These are phyloP conservation scores for Vitellaria paradoxa DNA, from an alignment of 179 eudicot species.

Conservation along the genomic window DNA sequence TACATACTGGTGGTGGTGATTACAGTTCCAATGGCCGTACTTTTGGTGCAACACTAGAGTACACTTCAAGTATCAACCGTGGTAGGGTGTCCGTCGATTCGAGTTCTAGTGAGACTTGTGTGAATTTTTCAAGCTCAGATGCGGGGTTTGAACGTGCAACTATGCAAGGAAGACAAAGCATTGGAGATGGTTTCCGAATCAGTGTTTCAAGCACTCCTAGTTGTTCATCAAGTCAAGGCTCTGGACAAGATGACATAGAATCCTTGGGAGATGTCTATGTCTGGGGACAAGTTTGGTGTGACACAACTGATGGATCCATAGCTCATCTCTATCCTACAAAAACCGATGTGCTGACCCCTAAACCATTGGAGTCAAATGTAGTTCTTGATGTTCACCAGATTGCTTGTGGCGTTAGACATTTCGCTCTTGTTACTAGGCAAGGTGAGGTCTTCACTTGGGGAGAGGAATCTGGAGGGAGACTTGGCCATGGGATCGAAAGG, in stretches of 20 bases:
- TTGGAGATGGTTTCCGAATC: conserved; percentile 74
- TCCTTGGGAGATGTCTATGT: conserved; percentile 61
- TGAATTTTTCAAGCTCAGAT: conserved; percentile 47
- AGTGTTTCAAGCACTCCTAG: conserved; percentile 63
- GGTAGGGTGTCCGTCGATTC: conserved; percentile 52
- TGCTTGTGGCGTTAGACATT: conserved; percentile 84
- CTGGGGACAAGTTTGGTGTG: conserved; percentile 92
- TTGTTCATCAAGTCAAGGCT: conserved; percentile 45
- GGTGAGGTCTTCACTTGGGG: conserved; percentile 98
- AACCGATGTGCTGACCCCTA: conserved; percentile 59
- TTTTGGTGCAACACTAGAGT: conserved; percentile 46
- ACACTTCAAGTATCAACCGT: conserved; percentile 38
- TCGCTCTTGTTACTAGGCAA: conserved; percentile 84
- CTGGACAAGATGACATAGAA: conserved; percentile 58
- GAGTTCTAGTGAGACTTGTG: conserved; percentile 21
- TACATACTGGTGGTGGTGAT: conserved; percentile 37
- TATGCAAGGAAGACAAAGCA: conserved; percentile 72
- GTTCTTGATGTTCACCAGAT: conserved; percentile 96
- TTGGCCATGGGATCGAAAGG: conserved; percentile 82
- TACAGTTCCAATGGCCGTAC: conserved; percentile 31
- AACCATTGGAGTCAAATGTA: conserved; percentile 70
- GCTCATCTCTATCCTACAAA: conserved; percentile 28
- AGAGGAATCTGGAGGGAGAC: conserved; percentile 91
- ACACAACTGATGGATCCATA: conserved; percentile 40
- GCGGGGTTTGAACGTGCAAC: conserved; percentile 63